These are phyloP conservation scores for Backusella luteola DNA, from an alignment of 192 early-diverging fungal genomes.

Conservation along the genomic window DNA sequence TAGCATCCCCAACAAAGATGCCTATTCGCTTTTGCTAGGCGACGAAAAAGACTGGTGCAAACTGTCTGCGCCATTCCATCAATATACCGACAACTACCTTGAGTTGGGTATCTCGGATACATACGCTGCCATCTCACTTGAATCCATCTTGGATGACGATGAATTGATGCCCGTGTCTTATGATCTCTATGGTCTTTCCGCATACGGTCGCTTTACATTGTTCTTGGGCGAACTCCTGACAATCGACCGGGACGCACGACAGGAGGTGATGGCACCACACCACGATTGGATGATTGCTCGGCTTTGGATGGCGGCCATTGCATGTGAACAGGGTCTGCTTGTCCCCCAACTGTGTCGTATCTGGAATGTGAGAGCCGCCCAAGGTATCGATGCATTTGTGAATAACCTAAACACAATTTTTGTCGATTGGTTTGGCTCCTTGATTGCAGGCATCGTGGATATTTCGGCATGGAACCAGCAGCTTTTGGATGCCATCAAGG, in stretches of 20 bases:
- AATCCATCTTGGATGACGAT: conserved; percentile 14
- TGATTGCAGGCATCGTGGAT: not conserved
- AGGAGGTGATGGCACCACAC: conserved; percentile 31
- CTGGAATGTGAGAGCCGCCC: conserved; percentile 10
- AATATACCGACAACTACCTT: conserved; percentile 23
- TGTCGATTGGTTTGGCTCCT: conserved; percentile 5
- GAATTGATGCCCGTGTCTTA: conserved; percentile 32
- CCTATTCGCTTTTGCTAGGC: conserved; percentile 31
- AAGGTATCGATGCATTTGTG: conserved; percentile 21
- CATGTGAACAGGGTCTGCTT: conserved; percentile 34
- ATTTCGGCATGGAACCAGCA: not conserved
- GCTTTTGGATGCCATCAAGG: not conserved
- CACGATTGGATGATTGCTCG: conserved; percentile 34
- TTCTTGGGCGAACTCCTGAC: conserved; percentile 45
- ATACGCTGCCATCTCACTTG: conserved; percentile 11
- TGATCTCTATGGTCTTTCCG: conserved; percentile 50
- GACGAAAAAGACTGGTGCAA: conserved; percentile 38
- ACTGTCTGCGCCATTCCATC: conserved; percentile 31
- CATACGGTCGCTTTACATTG: conserved; percentile 43
- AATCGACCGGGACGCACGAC: conserved; percentile 17
- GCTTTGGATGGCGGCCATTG: conserved; percentile 33
- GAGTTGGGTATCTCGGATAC: conserved; percentile 10
- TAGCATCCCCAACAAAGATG: not conserved
- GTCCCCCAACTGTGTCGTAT: conserved; percentile 22
- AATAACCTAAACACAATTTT: not conserved